phyloP scores from a whole-genome alignment of 129 eudicot genomes.

The Flaveria bidentis region DNA sequence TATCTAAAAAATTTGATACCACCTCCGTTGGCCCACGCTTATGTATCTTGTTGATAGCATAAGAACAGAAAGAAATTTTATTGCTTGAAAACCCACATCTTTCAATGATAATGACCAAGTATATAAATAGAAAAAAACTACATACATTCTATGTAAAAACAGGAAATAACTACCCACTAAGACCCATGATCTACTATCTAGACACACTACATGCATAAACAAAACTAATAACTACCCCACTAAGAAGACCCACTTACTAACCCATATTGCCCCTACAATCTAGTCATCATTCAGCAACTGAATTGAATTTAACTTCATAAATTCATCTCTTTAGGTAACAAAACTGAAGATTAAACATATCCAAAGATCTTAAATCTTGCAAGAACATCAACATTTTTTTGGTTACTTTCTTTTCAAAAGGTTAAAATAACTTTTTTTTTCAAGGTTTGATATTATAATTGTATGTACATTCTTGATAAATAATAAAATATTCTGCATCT shows the following conservation, averaged over 20 bases:
- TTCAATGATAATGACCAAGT: background rate
- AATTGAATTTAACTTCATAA: background rate
- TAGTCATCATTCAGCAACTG: background rate
- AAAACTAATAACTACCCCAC: too few relatives aligned
- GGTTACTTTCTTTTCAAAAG: background rate
- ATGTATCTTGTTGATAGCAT: too few relatives aligned
- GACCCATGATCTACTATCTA: too few relatives aligned
- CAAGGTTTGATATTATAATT: background rate
- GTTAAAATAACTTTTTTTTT: background rate
- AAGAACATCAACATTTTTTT: background rate
- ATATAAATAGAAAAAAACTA: background rate
- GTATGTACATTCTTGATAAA: background rate
- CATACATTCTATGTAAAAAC: too few relatives aligned
- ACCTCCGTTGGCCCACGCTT: too few relatives aligned
- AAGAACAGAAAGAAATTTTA: too few relatives aligned
- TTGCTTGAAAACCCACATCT: too few relatives aligned
- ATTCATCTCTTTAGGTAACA: constrained; percentile 5
- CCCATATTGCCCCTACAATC: background rate
- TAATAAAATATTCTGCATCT: background rate
- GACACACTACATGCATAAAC: too few relatives aligned
- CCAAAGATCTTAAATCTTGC: background rate
- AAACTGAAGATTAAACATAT: background rate
- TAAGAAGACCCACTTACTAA: too few relatives aligned
- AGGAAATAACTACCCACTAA: too few relatives aligned
- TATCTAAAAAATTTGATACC: too few relatives aligned